A percentile compares a stretch with the other conserved stretches of the same genome.
Evolutionary conservation across 2,329 filamentous ascomycete genomes (phyloP).

Genomic region (Xenoacremonium recifei): DNA sequence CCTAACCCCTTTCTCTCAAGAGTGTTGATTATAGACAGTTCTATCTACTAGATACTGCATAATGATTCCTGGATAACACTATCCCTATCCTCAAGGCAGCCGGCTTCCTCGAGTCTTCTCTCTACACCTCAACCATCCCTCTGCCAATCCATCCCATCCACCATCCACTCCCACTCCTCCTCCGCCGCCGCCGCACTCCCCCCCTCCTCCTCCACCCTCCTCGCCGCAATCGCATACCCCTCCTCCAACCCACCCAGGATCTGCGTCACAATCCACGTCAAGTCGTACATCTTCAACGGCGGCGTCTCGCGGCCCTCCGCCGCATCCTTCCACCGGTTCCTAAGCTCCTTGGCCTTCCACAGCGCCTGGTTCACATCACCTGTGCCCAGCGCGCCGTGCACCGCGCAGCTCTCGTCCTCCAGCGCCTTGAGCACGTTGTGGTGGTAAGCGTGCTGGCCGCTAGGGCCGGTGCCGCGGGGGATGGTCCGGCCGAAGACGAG

Average conservation of each 20-base stretch:
- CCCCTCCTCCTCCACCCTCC: constrained; percentile 37
- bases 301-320: constrained; percentile 43
- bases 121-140: constrained; percentile 22
- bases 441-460: constrained; percentile 57
- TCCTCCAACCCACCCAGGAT: constrained; percentile 60
- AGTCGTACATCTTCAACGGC: constrained; percentile 57
- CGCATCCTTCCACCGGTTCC: constrained; percentile 72
- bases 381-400: constrained; percentile 54
- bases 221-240: constrained; percentile 52
- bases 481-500: constrained; percentile 60
- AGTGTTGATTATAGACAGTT: too few relatives aligned
- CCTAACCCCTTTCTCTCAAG: too few relatives aligned
- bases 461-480: constrained; percentile 23
- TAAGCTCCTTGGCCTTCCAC: constrained; percentile 64
- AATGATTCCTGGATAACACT: too few relatives aligned
- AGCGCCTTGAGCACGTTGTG: constrained; percentile 66
- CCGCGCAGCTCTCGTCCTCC: constrained; percentile 54
- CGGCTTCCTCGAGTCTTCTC: neutral
- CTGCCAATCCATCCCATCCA: constrained; percentile 40
- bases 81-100: neutral
- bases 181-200: constrained; percentile 10
- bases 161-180: constrained; percentile 39
- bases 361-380: constrained; percentile 58
- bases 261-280: constrained; percentile 56
- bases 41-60: too few relatives aligned